Evolutionary conservation across 768 basidiomycete genomes (phyloP).

Genomic region (Dendrothele bispora): DNA sequence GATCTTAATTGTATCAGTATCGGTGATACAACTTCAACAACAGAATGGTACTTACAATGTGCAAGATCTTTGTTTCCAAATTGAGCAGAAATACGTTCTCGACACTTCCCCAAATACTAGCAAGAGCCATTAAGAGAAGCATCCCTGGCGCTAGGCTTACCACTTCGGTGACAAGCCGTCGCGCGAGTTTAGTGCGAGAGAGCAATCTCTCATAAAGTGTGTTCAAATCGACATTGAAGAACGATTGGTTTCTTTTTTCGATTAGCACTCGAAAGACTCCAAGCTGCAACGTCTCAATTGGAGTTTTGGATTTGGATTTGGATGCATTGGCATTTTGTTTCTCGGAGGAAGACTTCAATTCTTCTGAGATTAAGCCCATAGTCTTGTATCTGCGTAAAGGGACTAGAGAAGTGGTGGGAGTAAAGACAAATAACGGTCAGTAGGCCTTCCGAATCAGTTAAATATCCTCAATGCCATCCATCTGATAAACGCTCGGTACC

Average conservation of each 20-base stretch:
- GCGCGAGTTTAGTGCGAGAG: background rate
- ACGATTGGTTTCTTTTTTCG: background rate
- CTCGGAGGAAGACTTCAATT: too few species aligned
- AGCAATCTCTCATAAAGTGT: background rate
- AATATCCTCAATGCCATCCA: too few species aligned
- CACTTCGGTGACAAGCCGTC: background rate
- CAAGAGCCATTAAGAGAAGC: background rate
- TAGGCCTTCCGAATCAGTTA: too few species aligned
- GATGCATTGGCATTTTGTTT: too few species aligned
- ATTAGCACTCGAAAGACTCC: conserved; percentile 1
- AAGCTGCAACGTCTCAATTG: background rate
- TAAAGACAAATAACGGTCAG: too few species aligned
- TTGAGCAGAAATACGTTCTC: background rate
- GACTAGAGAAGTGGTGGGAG: too few species aligned
- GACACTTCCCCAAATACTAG: background rate
- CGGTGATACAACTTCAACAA: too few species aligned
- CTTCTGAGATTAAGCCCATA: too few species aligned
- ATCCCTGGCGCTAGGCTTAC: background rate
- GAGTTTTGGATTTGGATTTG: background rate
- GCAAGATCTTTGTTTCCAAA: background rate
- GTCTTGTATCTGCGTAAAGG: too few species aligned
- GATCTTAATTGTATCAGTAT: background rate
- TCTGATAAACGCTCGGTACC: too few species aligned
- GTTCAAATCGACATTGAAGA: background rate
- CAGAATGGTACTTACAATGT: conserved; percentile 1